Conservation (phyloP, 306 rosid species). For the Ochetophila trinervis region DNA sequence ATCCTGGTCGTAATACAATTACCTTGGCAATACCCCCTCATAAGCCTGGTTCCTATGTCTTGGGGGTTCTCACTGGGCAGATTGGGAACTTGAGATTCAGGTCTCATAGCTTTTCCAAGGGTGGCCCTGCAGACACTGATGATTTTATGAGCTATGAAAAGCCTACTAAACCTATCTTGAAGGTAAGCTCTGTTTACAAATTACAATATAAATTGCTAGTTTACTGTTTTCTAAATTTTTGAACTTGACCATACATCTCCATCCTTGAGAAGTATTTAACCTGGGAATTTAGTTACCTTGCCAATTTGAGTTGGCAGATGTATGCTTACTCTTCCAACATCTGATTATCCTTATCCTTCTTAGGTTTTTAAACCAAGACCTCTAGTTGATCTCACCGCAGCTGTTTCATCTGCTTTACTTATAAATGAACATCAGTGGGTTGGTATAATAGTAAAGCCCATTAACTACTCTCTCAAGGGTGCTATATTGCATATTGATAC, state of each 20-base stretch:
- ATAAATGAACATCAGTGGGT: constrained; percentile 94
- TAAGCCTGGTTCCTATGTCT: constrained; percentile 94
- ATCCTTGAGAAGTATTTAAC: constrained; percentile 12
- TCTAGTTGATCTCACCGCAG: constrained; percentile 90
- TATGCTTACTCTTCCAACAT: constrained; percentile 8
- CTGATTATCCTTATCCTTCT: constrained; percentile 26
- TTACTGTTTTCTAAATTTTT: constrained; percentile 16
- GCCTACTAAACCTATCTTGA: constrained; percentile 87
- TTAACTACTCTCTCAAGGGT: constrained; percentile 84
- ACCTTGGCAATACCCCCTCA: constrained; percentile 92
- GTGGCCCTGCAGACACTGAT: constrained; percentile 85
- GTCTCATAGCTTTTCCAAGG: constrained; percentile 94
- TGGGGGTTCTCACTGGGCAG: constrained; percentile 95
- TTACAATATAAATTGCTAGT: constrained; percentile 3
- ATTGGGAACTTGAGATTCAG: constrained; percentile 87
- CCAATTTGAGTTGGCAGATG: constrained; percentile 2
- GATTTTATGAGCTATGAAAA: constrained; percentile 98
- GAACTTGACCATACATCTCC: constrained; percentile 16
- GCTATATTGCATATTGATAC: constrained; percentile 89
- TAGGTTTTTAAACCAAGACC: constrained; percentile 91
- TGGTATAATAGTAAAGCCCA: constrained; percentile 81
- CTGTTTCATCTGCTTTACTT: constrained; percentile 88
- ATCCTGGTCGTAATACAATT: constrained; percentile 88
- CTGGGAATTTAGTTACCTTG: neutral
- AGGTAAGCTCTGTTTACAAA: constrained; percentile 45